Evolutionary conservation across 2,329 filamentous ascomycete genomes (phyloP).

Genomic region (Aspergillus hortae): DNA sequence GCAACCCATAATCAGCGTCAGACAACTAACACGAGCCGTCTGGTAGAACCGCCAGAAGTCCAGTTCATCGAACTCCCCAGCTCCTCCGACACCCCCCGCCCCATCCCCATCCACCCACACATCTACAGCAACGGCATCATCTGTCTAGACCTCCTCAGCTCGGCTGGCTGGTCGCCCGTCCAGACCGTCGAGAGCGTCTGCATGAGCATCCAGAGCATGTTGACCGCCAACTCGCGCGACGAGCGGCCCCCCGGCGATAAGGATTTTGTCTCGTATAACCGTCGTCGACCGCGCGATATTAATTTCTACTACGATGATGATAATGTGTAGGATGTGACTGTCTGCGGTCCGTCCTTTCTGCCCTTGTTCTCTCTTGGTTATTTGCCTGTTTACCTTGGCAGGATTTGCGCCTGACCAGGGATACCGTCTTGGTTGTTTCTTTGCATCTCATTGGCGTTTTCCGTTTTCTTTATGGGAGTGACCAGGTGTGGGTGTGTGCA

Average conservation of each 20-base stretch:
- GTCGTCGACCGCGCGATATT: slow-evolving; percentile 78
- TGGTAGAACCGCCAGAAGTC: slow-evolving; percentile 85
- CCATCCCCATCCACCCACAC: slow-evolving; percentile 92
- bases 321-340: slow-evolving; percentile 52
- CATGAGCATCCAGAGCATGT: slow-evolving; percentile 97
- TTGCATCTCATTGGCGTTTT: too few species aligned
- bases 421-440: too few species aligned
- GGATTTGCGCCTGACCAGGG: not conserved
- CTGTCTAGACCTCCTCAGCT: slow-evolving; percentile 86
- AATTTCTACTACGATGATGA: slow-evolving; percentile 93
- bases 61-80: slow-evolving; percentile 67
- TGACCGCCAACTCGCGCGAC: slow-evolving; percentile 89
- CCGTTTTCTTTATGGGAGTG: too few species aligned
- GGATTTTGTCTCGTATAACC: slow-evolving; percentile 80
- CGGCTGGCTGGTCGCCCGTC: slow-evolving; percentile 89
- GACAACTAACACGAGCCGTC: too few species aligned
- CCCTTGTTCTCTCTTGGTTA: not conserved
- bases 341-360: not conserved
- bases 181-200: slow-evolving; percentile 96
- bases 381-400: not conserved
- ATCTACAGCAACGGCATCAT: slow-evolving; percentile 99
- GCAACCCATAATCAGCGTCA: too few species aligned
- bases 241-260: slow-evolving; percentile 87
- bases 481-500: too few species aligned
- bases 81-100: slow-evolving; percentile 41